Percentiles rank a stretch among this genome's conserved stretches.
Conservation (phyloP, 306 rosid species). For the Malus fusca region DNA sequence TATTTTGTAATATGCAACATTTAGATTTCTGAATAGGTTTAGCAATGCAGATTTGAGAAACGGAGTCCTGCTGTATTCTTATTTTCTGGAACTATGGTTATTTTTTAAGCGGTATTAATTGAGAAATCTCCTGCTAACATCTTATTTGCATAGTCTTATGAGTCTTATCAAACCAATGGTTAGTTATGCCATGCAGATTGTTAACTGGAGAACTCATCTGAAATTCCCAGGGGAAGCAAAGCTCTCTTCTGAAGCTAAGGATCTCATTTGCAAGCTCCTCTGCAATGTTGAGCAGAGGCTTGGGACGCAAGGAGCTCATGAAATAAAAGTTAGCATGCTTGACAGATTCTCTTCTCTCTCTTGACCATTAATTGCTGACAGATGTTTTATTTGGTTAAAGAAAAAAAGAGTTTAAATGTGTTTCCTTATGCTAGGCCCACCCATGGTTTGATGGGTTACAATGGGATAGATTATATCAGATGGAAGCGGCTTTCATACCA, state of each 20-base stretch:
- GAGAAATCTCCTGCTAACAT: background rate
- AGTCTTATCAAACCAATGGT: conserved; percentile 13
- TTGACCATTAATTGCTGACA: background rate
- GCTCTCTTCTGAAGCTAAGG: conserved; percentile 70
- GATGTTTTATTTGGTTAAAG: background rate
- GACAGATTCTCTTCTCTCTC: background rate
- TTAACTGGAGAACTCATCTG: conserved; percentile 74
- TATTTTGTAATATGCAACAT: background rate
- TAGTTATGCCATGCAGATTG: conserved; percentile 48
- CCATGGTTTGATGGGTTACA: conserved; percentile 71
- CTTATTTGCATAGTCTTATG: background rate
- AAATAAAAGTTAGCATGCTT: conserved; percentile 53
- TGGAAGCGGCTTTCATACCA: conserved; percentile 83
- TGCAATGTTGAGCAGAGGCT: conserved; percentile 85
- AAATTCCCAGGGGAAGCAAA: conserved; percentile 75
- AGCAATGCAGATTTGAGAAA: background rate
- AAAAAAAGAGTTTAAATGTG: background rate
- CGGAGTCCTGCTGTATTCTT: too few relatives aligned
- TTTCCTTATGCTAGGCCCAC: conserved; percentile 53
- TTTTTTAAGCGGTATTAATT: background rate
- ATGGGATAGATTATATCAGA: conserved; percentile 76
- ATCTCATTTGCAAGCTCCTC: conserved; percentile 70
- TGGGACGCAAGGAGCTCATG: conserved; percentile 81
- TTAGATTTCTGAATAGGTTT: background rate
- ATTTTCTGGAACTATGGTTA: background rate